phyloP scores from a whole-genome alignment of 306 rosid species.

The Acmispon strigosus region DNA sequence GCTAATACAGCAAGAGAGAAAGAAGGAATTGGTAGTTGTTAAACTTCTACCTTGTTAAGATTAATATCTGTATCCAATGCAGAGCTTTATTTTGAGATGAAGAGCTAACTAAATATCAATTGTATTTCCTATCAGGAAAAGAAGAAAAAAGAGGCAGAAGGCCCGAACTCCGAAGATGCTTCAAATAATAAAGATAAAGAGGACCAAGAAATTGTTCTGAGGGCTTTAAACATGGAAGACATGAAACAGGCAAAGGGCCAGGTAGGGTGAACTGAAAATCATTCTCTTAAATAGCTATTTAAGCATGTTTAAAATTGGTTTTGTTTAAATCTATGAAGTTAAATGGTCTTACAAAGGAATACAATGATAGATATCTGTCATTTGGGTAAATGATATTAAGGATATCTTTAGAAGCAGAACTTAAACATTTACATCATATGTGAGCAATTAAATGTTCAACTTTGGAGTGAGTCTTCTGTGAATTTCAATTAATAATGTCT shows the following conservation, averaged over 20 bases:
- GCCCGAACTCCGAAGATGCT: constrained; percentile 40
- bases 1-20: constrained; percentile 73
- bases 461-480: background rate
- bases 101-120: background rate
- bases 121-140: constrained; percentile 46
- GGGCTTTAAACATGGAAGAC: constrained; percentile 84
- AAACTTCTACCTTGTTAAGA: background rate
- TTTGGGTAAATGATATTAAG: background rate
- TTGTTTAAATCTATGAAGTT: background rate
- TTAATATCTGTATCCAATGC: background rate
- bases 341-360: background rate
- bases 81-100: background rate
- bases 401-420: background rate
- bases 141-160: constrained; percentile 54
- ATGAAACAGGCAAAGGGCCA: constrained; percentile 89
- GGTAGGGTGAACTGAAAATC: constrained; percentile 31
- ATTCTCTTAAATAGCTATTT: background rate
- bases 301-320: background rate
- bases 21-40: constrained; percentile 61
- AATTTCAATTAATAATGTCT: background rate
- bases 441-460: background rate
- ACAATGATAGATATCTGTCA: background rate
- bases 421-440: background rate
- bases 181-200: constrained; percentile 44
- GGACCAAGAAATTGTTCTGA: constrained; percentile 48